Evolutionary conservation across 805 yeast genomes (phyloP).

Genomic region (Wickerhamomyces queroliae): DNA sequence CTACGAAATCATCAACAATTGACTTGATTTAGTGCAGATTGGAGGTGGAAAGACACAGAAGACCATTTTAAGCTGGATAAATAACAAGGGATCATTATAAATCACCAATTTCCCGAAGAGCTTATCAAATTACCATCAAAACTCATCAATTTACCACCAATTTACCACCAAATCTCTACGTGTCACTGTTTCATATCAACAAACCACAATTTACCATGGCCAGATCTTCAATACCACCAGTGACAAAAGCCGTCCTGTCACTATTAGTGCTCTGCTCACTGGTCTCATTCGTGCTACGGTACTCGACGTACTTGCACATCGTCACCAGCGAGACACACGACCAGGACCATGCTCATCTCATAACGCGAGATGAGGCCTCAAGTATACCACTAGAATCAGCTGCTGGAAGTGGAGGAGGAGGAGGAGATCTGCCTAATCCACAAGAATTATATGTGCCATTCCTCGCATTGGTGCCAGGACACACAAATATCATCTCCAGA

Average conservation of each 20-base stretch:
- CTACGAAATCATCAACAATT: too few species aligned
- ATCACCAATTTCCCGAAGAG: too few species aligned
- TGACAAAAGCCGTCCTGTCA: conserved; percentile 23
- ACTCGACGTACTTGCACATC: conserved; percentile 24
- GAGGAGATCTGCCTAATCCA: conserved; percentile 30
- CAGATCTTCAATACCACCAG: conserved; percentile 24
- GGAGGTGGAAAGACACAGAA: too few species aligned
- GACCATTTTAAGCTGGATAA: too few species aligned
- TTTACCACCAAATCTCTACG: too few species aligned
- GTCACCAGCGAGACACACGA: conserved; percentile 17
- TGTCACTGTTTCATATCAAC: too few species aligned
- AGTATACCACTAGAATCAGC: too few species aligned
- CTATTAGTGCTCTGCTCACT: conserved; percentile 18
- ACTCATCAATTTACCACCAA: too few species aligned
- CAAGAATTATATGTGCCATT: conserved; percentile 42
- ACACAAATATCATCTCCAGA: conserved; percentile 30
- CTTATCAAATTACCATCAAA: too few species aligned
- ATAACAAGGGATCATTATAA: too few species aligned
- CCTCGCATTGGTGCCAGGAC: conserved; percentile 42
- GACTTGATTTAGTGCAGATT: too few species aligned
- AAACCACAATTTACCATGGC: conserved; percentile 6
- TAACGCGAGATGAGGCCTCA: neutral
- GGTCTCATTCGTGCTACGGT: conserved; percentile 25
- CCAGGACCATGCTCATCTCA: conserved; percentile 17
- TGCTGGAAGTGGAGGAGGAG: conserved; percentile 4